phyloP scores from a whole-genome alignment of 75 land plant species.

The Cupressus sempervirens region DNA sequence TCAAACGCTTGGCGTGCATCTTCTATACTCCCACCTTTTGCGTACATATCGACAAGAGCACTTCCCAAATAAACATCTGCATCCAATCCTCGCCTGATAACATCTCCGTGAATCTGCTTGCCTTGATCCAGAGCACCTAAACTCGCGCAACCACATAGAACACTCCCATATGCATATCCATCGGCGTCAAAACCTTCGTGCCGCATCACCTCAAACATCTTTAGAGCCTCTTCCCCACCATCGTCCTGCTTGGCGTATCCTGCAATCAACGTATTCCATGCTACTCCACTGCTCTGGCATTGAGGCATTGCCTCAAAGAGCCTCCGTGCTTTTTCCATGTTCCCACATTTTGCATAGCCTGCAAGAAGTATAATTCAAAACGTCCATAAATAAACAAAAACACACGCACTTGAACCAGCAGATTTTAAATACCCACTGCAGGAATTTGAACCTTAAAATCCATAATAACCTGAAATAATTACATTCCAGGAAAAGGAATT shows the following conservation, averaged over 20 bases:
- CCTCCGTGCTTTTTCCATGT: conserved; percentile 34
- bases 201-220: conserved; percentile 47
- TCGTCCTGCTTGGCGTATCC: conserved; percentile 44
- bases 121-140: conserved; percentile 36
- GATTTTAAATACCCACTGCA: not conserved
- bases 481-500: conserved; percentile 54
- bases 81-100: conserved; percentile 16
- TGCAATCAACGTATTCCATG: conserved; percentile 69
- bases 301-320: conserved; percentile 41
- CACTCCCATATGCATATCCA: conserved; percentile 48
- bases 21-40: conserved; percentile 49
- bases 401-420: not conserved
- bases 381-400: not conserved
- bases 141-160: conserved; percentile 54
- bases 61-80: conserved; percentile 55
- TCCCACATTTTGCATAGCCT: conserved; percentile 32
- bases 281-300: conserved; percentile 37
- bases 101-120: conserved; percentile 42
- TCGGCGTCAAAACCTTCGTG: conserved; percentile 35
- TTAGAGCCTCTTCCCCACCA: conserved; percentile 43
- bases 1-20: conserved; percentile 51
- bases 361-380: not conserved
- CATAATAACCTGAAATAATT: conserved; percentile 25
- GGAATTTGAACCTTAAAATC: not conserved
- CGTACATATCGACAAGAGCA: conserved; percentile 75